phyloP scores from a whole-genome alignment of 768 basidiomycete genomes.

The Heimioporus sp. region DNA sequence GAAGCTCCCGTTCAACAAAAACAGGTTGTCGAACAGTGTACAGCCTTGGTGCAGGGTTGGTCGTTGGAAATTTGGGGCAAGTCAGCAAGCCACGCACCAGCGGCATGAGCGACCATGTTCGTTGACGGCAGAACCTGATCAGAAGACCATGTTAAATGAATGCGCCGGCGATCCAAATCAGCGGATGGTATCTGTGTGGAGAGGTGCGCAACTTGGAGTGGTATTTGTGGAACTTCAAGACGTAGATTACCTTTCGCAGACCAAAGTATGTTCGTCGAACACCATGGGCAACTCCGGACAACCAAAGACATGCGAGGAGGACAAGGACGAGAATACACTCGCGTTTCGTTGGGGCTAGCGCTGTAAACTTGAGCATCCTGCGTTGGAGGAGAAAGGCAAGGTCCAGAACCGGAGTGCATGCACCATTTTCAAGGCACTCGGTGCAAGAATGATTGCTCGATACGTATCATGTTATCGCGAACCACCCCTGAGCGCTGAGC shows the following conservation, averaged over 20 bases:
- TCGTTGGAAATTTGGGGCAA: background rate
- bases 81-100: slow-evolving; percentile 44
- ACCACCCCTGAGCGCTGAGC: too few species aligned
- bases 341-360: slow-evolving; percentile 46
- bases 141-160: slow-evolving; percentile 38
- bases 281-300: slow-evolving; percentile 29
- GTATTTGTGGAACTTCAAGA: background rate
- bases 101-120: slow-evolving; percentile 68
- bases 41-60: slow-evolving; percentile 53
- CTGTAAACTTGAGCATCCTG: too few species aligned
- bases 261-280: background rate
- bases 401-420: too few species aligned
- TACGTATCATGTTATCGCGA: too few species aligned
- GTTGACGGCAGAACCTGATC: slow-evolving; percentile 49
- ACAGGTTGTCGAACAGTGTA: slow-evolving; percentile 86
- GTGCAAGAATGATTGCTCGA: too few species aligned
- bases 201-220: too few species aligned
- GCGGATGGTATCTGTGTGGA: too few species aligned
- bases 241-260: background rate
- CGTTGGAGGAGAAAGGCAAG: too few species aligned
- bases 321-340: slow-evolving; percentile 51
- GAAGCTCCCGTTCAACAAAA: slow-evolving; percentile 76
- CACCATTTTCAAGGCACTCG: too few species aligned
- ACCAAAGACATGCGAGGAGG: slow-evolving; percentile 45
- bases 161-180: slow-evolving; percentile 16